Conservation (phyloP, 768 basidiomycete species). For the Hericium alpestre region DNA sequence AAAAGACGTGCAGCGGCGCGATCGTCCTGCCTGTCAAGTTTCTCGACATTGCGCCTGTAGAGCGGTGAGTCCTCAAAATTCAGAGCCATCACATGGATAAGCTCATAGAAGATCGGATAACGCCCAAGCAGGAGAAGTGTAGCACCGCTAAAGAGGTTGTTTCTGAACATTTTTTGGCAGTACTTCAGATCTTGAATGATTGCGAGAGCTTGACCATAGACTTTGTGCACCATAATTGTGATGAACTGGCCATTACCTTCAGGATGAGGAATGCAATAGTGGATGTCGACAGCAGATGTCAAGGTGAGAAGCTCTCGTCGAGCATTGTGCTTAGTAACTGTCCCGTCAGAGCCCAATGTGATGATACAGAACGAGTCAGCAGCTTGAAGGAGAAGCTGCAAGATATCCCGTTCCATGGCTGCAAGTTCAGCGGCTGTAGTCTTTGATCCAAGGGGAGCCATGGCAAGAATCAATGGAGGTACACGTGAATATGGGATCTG, state of each 20-base stretch:
- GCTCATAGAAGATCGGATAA: constrained; percentile 10
- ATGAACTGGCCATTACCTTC: no score
- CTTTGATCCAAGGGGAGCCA: constrained; percentile 18
- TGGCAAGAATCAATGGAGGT: constrained; percentile 25
- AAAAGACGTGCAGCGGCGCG: constrained; percentile 30
- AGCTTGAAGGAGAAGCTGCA: constrained; percentile 18
- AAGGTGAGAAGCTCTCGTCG: constrained; percentile 12
- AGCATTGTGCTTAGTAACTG: constrained; percentile 20
- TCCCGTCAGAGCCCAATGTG: constrained; percentile 27
- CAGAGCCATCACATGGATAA: constrained; percentile 14
- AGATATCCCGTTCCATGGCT: constrained; percentile 14
- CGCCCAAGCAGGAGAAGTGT: constrained; percentile 18
- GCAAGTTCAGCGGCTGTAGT: constrained; percentile 15
- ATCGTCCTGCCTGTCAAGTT: constrained; percentile 35
- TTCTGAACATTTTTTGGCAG: constrained; percentile 23
- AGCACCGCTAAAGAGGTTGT: constrained; percentile 27
- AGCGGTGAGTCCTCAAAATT: neutral
- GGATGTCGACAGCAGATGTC: neutral
- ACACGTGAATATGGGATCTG: constrained; percentile 23
- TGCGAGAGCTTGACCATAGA: neutral
- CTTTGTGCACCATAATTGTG: no score
- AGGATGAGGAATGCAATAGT: neutral
- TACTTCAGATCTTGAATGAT: constrained; percentile 28
- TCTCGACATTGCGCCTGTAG: constrained; percentile 23
- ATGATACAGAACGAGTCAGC: constrained; percentile 15